Evolutionary conservation across 106 monocot species (phyloP).

Genomic region (Allium cepa): DNA sequence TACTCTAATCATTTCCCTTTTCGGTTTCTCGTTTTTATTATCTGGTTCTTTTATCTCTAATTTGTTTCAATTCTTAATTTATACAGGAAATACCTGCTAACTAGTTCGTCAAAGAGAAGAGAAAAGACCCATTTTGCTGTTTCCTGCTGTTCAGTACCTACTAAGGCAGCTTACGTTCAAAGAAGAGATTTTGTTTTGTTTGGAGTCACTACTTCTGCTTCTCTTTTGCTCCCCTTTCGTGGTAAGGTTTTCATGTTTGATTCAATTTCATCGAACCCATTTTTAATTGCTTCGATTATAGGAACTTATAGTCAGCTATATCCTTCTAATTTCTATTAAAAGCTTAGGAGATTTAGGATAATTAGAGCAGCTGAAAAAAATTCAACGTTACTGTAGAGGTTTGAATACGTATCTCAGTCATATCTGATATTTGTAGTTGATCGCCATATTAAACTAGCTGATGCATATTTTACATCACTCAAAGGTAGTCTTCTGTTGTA

Average conservation of each 20-base stretch:
- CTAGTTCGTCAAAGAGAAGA: neutral
- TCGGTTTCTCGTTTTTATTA: neutral
- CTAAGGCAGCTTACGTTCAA: constrained; percentile 3
- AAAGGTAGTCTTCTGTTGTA: no score
- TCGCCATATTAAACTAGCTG: no score
- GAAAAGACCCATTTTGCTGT: constrained; percentile 1
- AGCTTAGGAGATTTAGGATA: no score
- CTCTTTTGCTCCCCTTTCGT: constrained; percentile 24
- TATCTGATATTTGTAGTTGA: no score
- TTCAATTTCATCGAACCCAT: neutral
- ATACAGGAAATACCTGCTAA: neutral
- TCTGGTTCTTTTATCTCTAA: neutral
- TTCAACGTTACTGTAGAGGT: no score
- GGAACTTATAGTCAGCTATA: no score
- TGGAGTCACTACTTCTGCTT: constrained; percentile 27
- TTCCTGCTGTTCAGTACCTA: constrained; percentile 5
- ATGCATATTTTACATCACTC: no score
- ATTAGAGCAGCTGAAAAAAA: no score
- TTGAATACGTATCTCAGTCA: no score
- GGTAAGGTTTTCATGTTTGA: constrained; percentile 16
- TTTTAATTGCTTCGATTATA: no score
- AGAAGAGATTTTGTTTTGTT: constrained; percentile 42
- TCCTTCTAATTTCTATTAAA: no score
- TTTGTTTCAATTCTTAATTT: neutral
- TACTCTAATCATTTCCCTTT: neutral